These are phyloP conservation scores for Hapsidospora chrysogenum DNA, from an alignment of 495 filamentous ascomycete species.

Conservation along the genomic window DNA sequence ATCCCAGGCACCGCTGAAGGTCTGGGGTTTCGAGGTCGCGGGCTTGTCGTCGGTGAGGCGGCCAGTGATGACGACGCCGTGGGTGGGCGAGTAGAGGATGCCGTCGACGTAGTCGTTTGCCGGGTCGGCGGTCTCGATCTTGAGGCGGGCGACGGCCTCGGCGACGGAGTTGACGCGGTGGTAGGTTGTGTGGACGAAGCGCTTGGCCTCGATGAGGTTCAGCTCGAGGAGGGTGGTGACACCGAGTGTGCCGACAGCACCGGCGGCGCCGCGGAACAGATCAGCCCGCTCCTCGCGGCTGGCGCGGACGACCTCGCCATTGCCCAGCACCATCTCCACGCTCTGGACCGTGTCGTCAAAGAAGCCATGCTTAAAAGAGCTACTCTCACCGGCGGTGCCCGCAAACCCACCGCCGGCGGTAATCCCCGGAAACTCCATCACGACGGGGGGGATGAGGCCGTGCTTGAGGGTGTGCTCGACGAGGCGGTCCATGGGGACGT, in stretches of 20 bases:
- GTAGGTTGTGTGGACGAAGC: constrained; percentile 40
- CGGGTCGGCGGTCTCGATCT: constrained; percentile 10
- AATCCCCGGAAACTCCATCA: constrained; percentile 49
- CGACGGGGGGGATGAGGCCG: constrained; percentile 37
- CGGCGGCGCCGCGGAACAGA: constrained; percentile 37
- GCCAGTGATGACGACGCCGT: constrained; percentile 37
- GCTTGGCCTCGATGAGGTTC: constrained; percentile 30
- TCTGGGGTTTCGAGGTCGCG: constrained; percentile 11
- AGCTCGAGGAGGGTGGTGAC: constrained; percentile 39
- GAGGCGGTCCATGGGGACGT: constrained; percentile 47
- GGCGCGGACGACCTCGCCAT: constrained; percentile 28
- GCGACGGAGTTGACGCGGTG: constrained; percentile 23
- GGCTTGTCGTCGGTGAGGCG: constrained; percentile 26
- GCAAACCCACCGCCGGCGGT: constrained; percentile 46
- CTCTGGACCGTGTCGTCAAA: constrained; percentile 36
- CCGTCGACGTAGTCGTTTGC: constrained; percentile 28
- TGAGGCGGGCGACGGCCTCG: constrained; percentile 20
- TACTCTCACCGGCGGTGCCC: constrained; percentile 43
- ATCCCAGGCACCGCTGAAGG: constrained; percentile 29
- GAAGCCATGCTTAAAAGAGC: constrained; percentile 39
- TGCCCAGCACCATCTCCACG: constrained; percentile 44
- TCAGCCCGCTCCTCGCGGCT: constrained; percentile 19
- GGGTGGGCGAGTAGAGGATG: constrained; percentile 29
- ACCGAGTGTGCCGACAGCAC: constrained; percentile 39
- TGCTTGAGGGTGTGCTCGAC: constrained; percentile 33